A percentile compares a stretch with the other conserved stretches of the same genome.
phyloP scores from a whole-genome alignment of 345 rosid genomes.

The Carallia brachiata region DNA sequence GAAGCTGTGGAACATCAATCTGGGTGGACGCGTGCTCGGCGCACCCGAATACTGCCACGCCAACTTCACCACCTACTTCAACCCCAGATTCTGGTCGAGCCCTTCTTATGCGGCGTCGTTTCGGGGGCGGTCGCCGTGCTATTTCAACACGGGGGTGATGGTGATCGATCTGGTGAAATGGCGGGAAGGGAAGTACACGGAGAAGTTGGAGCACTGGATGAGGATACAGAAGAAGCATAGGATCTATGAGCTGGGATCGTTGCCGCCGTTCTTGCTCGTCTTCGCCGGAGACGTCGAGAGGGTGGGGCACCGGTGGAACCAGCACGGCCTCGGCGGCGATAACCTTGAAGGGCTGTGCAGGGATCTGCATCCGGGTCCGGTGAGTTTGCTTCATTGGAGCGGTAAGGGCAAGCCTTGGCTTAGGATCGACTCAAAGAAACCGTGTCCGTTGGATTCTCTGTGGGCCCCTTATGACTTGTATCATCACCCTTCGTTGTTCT shows the following conservation, averaged over 20 bases:
- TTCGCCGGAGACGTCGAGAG: conserved; percentile 78
- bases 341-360: conserved; percentile 71
- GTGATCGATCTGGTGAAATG: conserved; percentile 74
- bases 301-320: conserved; percentile 88
- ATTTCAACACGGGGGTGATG: conserved; percentile 95
- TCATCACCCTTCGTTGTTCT: conserved; percentile 50
- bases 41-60: conserved; percentile 92
- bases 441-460: conserved; percentile 63
- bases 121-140: conserved; percentile 53
- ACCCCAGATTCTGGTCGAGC: conserved; percentile 64
- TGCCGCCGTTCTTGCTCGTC: conserved; percentile 82
- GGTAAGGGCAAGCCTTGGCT: conserved; percentile 94
- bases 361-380: conserved; percentile 72
- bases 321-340: conserved; percentile 89
- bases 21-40: conserved; percentile 59
- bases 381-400: conserved; percentile 87
- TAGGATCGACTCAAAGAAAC: conserved; percentile 53
- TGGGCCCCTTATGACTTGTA: conserved; percentile 77
- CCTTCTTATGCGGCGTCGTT: conserved; percentile 41
- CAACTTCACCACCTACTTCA: conserved; percentile 71
- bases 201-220: conserved; percentile 76
- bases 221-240: conserved; percentile 59
- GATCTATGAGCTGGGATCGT: conserved; percentile 81
- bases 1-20: conserved; percentile 60
- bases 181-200: conserved; percentile 62